Conservation (phyloP, 805 yeast genomes). For the Pichia nanzhaoensis region DNA sequence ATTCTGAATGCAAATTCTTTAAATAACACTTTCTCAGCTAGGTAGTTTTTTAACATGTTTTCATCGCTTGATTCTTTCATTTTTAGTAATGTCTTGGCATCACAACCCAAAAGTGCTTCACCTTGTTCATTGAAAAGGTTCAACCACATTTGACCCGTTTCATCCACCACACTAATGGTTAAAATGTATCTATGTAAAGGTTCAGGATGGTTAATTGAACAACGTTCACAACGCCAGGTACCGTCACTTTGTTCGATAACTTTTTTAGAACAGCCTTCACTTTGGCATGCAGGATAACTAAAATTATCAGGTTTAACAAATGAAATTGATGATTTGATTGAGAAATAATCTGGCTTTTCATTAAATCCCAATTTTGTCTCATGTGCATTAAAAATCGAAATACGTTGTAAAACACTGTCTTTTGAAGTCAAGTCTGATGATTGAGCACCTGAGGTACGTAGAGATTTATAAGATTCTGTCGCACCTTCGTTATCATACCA, state of each 20-base stretch:
- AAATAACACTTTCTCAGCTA: conserved; percentile 40
- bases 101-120: conserved; percentile 49
- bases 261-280: conserved; percentile 76
- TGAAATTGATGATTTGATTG: conserved; percentile 65
- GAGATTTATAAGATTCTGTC: conserved; percentile 50
- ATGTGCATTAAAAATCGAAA: conserved; percentile 59
- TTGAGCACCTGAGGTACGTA: conserved; percentile 39
- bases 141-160: conserved; percentile 78
- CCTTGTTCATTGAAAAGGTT: conserved; percentile 87
- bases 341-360: conserved; percentile 76
- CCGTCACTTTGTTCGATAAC: conserved; percentile 68
- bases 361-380: conserved; percentile 62
- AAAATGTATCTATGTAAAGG: conserved; percentile 80
- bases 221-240: conserved; percentile 90
- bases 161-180: conserved; percentile 70
- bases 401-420: conserved; percentile 48
- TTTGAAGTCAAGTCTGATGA: conserved; percentile 30
- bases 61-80: conserved; percentile 44
- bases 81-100: conserved; percentile 54
- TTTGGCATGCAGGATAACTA: conserved; percentile 84
- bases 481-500: conserved; percentile 88
- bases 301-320: conserved; percentile 69
- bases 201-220: conserved; percentile 59
- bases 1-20: conserved; percentile 69
- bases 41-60: conserved; percentile 26